Conservation (phyloP, 768 basidiomycete species). For the Pisolithus tinctorius region DNA sequence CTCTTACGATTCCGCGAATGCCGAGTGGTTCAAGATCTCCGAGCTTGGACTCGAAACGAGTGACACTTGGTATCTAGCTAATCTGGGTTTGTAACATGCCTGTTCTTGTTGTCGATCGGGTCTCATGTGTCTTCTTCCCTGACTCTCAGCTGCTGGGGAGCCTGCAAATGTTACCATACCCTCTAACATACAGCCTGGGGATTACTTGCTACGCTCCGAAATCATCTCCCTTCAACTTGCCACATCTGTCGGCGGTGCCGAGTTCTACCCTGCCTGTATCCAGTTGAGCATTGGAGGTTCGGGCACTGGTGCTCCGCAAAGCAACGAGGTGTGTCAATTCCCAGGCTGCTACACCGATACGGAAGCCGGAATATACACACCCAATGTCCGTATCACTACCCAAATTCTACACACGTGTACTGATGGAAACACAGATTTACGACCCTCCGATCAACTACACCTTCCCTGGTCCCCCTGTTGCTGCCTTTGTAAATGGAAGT, state of each 20-base stretch:
- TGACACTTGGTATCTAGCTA: conserved; percentile 42
- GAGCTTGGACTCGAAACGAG: conserved; percentile 38
- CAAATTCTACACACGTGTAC: background rate
- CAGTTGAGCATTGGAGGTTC: conserved; percentile 25
- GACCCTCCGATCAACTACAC: conserved; percentile 31
- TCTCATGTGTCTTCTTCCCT: background rate
- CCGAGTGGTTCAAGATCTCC: conserved; percentile 71
- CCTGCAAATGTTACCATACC: conserved; percentile 41
- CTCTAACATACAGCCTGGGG: conserved; percentile 49
- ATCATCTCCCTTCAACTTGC: conserved; percentile 72
- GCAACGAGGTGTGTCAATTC: conserved; percentile 42
- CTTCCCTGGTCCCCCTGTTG: conserved; percentile 52
- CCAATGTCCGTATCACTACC: conserved; percentile 26
- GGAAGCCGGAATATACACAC: conserved; percentile 63
- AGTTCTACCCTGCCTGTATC: conserved; percentile 27
- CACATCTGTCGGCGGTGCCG: conserved; percentile 45
- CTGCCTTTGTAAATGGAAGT: conserved; percentile 30
- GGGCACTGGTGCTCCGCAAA: conserved; percentile 13
- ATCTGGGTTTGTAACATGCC: conserved; percentile 36
- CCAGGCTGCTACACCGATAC: conserved; percentile 66
- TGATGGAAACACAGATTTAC: conserved; percentile 18
- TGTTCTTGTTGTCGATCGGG: background rate
- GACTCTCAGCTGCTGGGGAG: conserved; percentile 28
- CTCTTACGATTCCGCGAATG: conserved; percentile 48
- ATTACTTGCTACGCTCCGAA: conserved; percentile 74